Evolutionary conservation across 495 filamentous ascomycete species (phyloP).

Genomic region (Hyaloscypha finlandica): DNA sequence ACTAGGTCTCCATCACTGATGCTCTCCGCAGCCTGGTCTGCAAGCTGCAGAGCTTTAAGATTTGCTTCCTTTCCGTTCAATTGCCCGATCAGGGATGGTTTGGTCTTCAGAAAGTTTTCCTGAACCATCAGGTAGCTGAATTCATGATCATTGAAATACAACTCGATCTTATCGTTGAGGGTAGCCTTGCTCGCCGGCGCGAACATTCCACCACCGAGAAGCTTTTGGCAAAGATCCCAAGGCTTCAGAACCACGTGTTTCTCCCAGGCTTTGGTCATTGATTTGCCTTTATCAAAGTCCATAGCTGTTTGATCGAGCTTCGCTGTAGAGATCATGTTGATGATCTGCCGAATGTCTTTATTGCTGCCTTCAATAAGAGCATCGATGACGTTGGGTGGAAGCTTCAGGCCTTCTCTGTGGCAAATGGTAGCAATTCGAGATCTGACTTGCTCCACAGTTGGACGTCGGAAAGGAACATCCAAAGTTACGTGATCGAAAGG

Average conservation of each 20-base stretch:
- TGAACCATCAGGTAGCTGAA: conserved; percentile 97
- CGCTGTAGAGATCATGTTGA: conserved; percentile 96
- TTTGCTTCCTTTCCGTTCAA: conserved; percentile 58
- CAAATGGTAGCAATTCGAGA: conserved; percentile 93
- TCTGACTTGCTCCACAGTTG: conserved; percentile 84
- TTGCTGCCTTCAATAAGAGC: conserved; percentile 92
- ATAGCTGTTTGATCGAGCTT: conserved; percentile 81
- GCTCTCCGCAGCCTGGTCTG: conserved; percentile 85
- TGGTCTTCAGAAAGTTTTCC: conserved; percentile 91
- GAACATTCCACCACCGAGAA: conserved; percentile 87
- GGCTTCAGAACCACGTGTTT: conserved; percentile 95
- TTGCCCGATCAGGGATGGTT: conserved; percentile 63
- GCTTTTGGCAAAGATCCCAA: conserved; percentile 95
- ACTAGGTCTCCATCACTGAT: conserved; percentile 98
- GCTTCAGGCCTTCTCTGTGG: conserved; percentile 84
- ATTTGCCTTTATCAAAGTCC: conserved; percentile 78
- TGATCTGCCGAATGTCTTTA: conserved; percentile 94
- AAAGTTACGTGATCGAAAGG: conserved; percentile 85
- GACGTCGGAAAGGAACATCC: conserved; percentile 85
- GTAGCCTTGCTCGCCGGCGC: conserved; percentile 76
- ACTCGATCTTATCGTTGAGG: conserved; percentile 94
- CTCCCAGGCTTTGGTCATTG: conserved; percentile 97
- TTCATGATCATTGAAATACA: conserved; percentile 99
- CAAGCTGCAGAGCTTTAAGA: conserved; percentile 79
- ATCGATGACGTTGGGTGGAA: conserved; percentile 86